These are phyloP conservation scores for Rhodosporidiobolus odoratus DNA, from an alignment of 768 basidiomycete species.

Conservation along the genomic window DNA sequence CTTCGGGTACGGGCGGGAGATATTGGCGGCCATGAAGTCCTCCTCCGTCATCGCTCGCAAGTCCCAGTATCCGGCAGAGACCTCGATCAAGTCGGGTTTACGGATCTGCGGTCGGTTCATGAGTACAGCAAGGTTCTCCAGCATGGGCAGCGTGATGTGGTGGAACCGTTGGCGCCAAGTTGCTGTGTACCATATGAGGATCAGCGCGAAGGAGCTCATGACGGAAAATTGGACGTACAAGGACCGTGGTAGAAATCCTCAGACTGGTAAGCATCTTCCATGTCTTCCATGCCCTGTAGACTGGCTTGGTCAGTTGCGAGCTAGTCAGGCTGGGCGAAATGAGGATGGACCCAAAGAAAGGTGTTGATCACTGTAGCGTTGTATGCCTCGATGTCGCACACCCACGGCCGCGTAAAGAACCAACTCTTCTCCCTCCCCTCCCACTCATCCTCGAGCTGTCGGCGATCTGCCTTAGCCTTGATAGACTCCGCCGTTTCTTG, in stretches of 20 bases:
- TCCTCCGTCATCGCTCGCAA: conserved; percentile 35
- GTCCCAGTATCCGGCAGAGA: conserved; percentile 35
- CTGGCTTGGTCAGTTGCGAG: neutral
- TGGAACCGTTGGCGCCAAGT: conserved; percentile 36
- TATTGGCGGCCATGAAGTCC: conserved; percentile 28
- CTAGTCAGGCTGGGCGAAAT: neutral
- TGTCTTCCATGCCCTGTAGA: conserved; percentile 32
- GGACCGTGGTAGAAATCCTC: conserved; percentile 39
- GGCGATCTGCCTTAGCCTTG: conserved; percentile 6
- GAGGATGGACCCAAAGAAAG: conserved; percentile 23
- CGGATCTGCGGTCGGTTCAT: conserved; percentile 31
- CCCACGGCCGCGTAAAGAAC: conserved; percentile 32
- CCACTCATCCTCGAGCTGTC: conserved; percentile 22
- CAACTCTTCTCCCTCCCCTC: conserved; percentile 25
- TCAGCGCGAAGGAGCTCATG: neutral
- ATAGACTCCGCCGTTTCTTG: conserved; percentile 22
- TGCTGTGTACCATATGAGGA: neutral
- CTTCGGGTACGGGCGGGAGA: conserved; percentile 28
- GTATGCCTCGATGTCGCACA: conserved; percentile 31
- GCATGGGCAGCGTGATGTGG: conserved; percentile 31
- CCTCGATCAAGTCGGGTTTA: conserved; percentile 30
- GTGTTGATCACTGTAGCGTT: conserved; percentile 27
- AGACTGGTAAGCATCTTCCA: conserved; percentile 23
- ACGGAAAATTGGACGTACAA: neutral
- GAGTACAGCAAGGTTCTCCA: conserved; percentile 23